Conservation (phyloP, 768 basidiomycete genomes). For the Postia placenta region DNA sequence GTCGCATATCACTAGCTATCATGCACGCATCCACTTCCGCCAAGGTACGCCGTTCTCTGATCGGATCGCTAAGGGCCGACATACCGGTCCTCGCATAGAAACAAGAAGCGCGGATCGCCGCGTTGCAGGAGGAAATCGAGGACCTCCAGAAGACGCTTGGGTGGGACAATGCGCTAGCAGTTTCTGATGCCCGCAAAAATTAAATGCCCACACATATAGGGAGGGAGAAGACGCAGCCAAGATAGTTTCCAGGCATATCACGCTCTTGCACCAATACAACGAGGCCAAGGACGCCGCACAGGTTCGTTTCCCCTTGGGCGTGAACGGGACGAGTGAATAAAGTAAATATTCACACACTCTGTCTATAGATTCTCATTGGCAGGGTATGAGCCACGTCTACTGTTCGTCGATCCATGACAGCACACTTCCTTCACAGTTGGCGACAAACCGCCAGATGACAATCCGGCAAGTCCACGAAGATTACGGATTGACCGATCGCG, state of each 20-base stretch:
- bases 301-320: constrained; percentile 29
- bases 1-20: no score
- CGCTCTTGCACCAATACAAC: constrained; percentile 68
- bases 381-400: constrained; percentile 38
- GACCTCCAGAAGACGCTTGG: constrained; percentile 43
- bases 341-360: neutral
- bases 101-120: constrained; percentile 42
- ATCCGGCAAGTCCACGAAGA: constrained; percentile 72
- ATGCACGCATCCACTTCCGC: constrained; percentile 16
- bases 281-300: constrained; percentile 82
- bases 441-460: constrained; percentile 60
- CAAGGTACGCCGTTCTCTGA: constrained; percentile 5
- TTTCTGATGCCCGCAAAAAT: no score
- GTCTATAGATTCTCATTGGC: constrained; percentile 65
- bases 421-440: constrained; percentile 45
- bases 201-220: constrained; percentile 21
- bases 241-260: constrained; percentile 64
- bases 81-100: constrained; percentile 28
- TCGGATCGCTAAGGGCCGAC: no score
- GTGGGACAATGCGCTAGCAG: constrained; percentile 27
- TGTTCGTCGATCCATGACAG: neutral
- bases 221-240: constrained; percentile 43
- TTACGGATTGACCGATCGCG: constrained; percentile 52
- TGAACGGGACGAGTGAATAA: neutral
- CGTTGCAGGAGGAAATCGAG: constrained; percentile 43